Percentiles rank a stretch among this genome's conserved stretches.
Evolutionary conservation across 2,329 filamentous ascomycete species (phyloP).

Genomic region (Mariannaea elegans): DNA sequence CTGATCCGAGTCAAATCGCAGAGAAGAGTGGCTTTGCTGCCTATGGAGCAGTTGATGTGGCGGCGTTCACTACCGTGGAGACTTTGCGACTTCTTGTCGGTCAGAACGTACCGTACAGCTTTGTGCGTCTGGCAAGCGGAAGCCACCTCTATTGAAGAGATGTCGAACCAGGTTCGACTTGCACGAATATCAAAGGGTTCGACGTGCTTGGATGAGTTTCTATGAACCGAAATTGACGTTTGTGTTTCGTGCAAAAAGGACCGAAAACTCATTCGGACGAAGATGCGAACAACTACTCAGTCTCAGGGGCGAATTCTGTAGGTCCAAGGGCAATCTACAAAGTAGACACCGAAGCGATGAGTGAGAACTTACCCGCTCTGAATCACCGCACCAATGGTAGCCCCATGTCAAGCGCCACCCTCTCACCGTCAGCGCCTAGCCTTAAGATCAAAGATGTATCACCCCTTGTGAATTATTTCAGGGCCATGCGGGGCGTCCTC

Average conservation of each 20-base stretch:
- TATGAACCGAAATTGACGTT: slow-evolving; percentile 21
- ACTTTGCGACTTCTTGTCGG: slow-evolving; percentile 81
- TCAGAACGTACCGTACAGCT: slow-evolving; percentile 88
- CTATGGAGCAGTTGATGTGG: slow-evolving; percentile 82
- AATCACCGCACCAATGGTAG: slow-evolving; percentile 16
- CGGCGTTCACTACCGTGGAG: slow-evolving; percentile 85
- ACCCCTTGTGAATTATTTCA: slow-evolving; percentile 7
- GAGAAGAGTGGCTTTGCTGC: slow-evolving; percentile 80
- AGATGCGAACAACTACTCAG: slow-evolving; percentile 21
- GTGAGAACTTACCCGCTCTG: slow-evolving; percentile 10
- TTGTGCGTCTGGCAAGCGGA: slow-evolving; percentile 77
- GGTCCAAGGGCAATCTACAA: not conserved
- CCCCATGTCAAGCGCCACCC: slow-evolving; percentile 19
- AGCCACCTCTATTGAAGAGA: slow-evolving; percentile 55
- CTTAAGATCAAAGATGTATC: slow-evolving; percentile 11
- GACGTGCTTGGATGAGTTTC: not conserved
- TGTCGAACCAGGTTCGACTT: slow-evolving; percentile 37
- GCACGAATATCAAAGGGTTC: not conserved
- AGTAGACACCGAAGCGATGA: slow-evolving; percentile 3
- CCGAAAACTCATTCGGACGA: slow-evolving; percentile 25
- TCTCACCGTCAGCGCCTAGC: slow-evolving; percentile 21
- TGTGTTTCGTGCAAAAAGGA: slow-evolving; percentile 16
- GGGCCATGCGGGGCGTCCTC: slow-evolving; percentile 16
- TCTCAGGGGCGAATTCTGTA: slow-evolving; percentile 23
- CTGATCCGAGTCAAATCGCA: slow-evolving; percentile 75